Evolutionary conservation across 441 rosid genomes (phyloP), one percentile per base, ranked within the genome.

Genomic region (Populus hybrid): DNA sequence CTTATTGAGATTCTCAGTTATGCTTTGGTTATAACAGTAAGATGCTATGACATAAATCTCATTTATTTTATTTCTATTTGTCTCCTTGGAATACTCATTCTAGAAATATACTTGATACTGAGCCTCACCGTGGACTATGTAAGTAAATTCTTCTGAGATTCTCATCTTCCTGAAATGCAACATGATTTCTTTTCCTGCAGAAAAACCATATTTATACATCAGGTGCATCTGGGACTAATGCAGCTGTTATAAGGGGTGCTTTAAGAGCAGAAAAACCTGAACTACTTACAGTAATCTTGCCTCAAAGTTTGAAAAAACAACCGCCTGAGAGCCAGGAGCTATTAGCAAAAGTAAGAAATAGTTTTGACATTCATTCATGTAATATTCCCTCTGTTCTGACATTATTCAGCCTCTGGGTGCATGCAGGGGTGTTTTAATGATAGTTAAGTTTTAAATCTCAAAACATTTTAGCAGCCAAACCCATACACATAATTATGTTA

Each of bases 161-260:
- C 79, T 35, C 65, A n/a, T 79, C 65, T 82, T 85, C 76, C 84
- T 80, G 75, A 81, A 78, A 69, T 70, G 36, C 26, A 42, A 68
- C 69, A 63, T 46, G 36, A 46, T 32, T 40, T 82, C 75, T 70
- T 21, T 73, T 71, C 53, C 53, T 79, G 84, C 90, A 95, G 99
- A 94, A 95, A 89, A 95, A 95, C 81, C 99, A 95, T 84, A 95
- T 95, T 77, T 95, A 86, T 76, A 95, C 99, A 61, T 95, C 98
- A 61, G 99, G 99, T 79, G 97, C 99, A 79, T 94, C 98, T 4
- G 98, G 98, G 75, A 95, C 99, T 74, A 95, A 95, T 81, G 98
- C 99, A 40, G 99, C 98, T 24, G 99, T 95, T 76, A 95, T 95
- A 75, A 89, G 99, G 88, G 99, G 99, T 83, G 98, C 99, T 71